phyloP scores from a whole-genome alignment of 768 basidiomycete species.

The Vararia minispora region DNA sequence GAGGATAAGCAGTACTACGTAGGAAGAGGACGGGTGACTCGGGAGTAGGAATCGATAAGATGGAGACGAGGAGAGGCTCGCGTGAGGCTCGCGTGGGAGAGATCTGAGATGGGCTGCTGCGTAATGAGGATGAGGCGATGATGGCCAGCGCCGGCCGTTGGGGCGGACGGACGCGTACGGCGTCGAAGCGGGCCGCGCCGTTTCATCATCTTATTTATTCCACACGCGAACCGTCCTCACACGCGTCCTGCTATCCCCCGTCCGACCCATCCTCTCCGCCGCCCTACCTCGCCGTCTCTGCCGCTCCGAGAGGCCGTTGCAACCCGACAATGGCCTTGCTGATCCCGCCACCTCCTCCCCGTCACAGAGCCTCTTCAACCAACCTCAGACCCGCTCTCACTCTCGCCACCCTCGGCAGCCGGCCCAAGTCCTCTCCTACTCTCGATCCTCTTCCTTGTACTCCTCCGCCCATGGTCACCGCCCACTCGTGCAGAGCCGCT shows the following conservation, averaged over 20 bases:
- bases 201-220: neutral
- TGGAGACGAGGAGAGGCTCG: too few relatives aligned
- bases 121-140: too few relatives aligned
- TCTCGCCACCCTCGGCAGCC: constrained; percentile 39
- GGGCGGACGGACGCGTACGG: neutral
- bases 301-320: too few relatives aligned
- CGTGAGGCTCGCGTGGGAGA: too few relatives aligned
- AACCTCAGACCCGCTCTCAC: constrained; percentile 43
- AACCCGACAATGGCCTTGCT: constrained; percentile 20
- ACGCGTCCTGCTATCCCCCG: too few relatives aligned
- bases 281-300: neutral
- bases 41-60: neutral
- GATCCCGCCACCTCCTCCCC: constrained; percentile 29
- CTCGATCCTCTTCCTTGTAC: constrained; percentile 17
- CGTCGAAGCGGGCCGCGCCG: neutral
- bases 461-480: constrained; percentile 14
- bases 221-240: too few relatives aligned
- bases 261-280: neutral
- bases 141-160: neutral
- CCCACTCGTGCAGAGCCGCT: constrained; percentile 9
- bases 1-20: too few relatives aligned
- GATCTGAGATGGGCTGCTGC: too few relatives aligned
- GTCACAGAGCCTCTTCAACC: constrained; percentile 50
- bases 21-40: neutral
- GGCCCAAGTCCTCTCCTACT: constrained; percentile 20